Percentiles rank a stretch among this genome's conserved stretches.
Evolutionary conservation across 2,329 filamentous ascomycete species (phyloP).

Genomic region (Neopestalotiopsis sp.): DNA sequence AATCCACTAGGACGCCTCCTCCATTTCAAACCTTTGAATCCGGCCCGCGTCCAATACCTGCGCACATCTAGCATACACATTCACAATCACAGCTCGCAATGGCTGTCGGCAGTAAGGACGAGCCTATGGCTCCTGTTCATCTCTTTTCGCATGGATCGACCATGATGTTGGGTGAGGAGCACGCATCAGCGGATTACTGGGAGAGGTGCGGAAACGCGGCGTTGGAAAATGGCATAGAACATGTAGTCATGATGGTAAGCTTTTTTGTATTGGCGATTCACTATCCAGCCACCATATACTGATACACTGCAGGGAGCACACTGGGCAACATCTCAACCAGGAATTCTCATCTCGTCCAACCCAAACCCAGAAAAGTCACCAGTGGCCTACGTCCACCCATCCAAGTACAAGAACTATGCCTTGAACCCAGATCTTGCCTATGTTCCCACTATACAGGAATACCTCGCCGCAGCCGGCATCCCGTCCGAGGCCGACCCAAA

Average conservation of each 20-base stretch:
- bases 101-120: slow-evolving; percentile 23
- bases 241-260: slow-evolving; percentile 67
- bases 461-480: slow-evolving; percentile 59
- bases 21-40: neutral
- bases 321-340: slow-evolving; percentile 63
- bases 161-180: slow-evolving; percentile 74
- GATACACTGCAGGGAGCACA: slow-evolving; percentile 59
- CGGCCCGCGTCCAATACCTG: neutral
- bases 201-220: slow-evolving; percentile 69
- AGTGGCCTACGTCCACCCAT: slow-evolving; percentile 70
- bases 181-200: slow-evolving; percentile 67
- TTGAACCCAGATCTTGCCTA: slow-evolving; percentile 64
- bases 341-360: slow-evolving; percentile 66
- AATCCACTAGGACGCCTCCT: neutral
- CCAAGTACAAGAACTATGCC: slow-evolving; percentile 67
- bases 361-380: slow-evolving; percentile 65
- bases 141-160: slow-evolving; percentile 76
- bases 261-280: no score
- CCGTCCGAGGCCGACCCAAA: slow-evolving; percentile 55
- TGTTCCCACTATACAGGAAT: slow-evolving; percentile 52
- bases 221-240: slow-evolving; percentile 62
- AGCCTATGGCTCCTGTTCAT: slow-evolving; percentile 58
- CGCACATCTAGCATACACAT: neutral
- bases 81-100: slow-evolving; percentile 12
- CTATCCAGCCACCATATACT: no score